phyloP scores from a whole-genome alignment of 1,139 yeast species.

The Debaryomyces udenii region DNA sequence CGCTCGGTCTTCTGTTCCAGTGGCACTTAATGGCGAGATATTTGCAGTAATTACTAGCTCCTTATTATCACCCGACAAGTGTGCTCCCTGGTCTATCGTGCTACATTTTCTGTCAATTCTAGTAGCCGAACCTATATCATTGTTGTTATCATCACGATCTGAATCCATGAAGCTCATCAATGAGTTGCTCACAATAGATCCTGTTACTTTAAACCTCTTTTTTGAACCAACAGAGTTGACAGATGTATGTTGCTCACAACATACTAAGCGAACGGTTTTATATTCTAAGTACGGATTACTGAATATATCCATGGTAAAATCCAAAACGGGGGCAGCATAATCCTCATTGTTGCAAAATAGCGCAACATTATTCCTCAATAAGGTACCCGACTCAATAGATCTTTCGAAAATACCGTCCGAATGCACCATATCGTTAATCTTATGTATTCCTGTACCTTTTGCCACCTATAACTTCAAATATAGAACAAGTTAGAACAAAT shows the following conservation, averaged over 20 bases:
- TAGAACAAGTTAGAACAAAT: no score
- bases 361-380: conserved; percentile 16
- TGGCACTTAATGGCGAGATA: no score
- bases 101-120: background rate
- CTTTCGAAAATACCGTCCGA: conserved; percentile 14
- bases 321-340: conserved; percentile 29
- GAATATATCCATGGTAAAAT: conserved; percentile 29
- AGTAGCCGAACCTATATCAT: background rate
- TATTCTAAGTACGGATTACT: conserved; percentile 28
- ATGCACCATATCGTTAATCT: background rate
- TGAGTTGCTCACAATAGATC: conserved; percentile 25
- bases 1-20: no score
- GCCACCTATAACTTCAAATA: no score
- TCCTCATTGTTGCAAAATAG: conserved; percentile 28
- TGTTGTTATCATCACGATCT: background rate
- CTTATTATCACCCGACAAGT: background rate
- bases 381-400: conserved; percentile 10
- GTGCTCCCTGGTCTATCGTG: background rate
- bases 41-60: background rate
- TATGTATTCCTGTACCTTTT: background rate
- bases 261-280: conserved; percentile 26
- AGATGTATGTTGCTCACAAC: conserved; percentile 17
- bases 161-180: conserved; percentile 21
- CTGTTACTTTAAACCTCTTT: conserved; percentile 15
- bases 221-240: conserved; percentile 1